phyloP scores from a whole-genome alignment of 2,329 filamentous ascomycete species.

The Epichloe glyceriae region DNA sequence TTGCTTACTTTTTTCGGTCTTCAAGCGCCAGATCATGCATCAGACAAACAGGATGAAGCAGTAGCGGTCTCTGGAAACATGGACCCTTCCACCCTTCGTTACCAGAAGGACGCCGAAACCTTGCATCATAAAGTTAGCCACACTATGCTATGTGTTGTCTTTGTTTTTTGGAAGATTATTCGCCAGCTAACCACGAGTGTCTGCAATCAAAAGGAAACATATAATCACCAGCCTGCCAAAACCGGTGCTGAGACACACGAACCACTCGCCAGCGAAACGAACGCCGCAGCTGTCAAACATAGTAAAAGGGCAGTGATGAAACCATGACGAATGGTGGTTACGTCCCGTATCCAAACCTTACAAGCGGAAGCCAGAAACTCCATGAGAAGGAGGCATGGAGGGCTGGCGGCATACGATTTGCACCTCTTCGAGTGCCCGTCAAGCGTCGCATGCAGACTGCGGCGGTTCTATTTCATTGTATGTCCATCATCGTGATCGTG shows the following conservation, averaged over 20 bases:
- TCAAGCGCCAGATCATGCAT: neutral
- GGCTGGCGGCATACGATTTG: conserved; percentile 59
- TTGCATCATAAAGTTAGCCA: neutral
- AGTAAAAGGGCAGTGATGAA: neutral
- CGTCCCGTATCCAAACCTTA: conserved; percentile 17
- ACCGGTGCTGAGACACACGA: neutral
- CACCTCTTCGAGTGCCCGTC: conserved; percentile 62
- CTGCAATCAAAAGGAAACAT: neutral
- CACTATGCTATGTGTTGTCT: neutral
- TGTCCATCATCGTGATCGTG: conserved; percentile 56
- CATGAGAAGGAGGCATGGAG: conserved; percentile 21
- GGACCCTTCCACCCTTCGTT: no score
- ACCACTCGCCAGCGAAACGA: neutral
- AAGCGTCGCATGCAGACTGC: conserved; percentile 64
- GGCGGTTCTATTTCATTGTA: conserved; percentile 60
- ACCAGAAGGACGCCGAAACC: no score
- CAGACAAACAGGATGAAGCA: no score
- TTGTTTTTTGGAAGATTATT: neutral
- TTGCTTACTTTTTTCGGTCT: neutral
- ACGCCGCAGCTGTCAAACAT: neutral
- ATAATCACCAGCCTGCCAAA: neutral
- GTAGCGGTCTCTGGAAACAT: no score
- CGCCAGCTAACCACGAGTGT: neutral
- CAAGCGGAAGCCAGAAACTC: conserved; percentile 8
- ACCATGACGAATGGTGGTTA: conserved; percentile 5